These are phyloP conservation scores for Lactarius trivialis DNA, from an alignment of 768 basidiomycete genomes.

Conservation along the genomic window DNA sequence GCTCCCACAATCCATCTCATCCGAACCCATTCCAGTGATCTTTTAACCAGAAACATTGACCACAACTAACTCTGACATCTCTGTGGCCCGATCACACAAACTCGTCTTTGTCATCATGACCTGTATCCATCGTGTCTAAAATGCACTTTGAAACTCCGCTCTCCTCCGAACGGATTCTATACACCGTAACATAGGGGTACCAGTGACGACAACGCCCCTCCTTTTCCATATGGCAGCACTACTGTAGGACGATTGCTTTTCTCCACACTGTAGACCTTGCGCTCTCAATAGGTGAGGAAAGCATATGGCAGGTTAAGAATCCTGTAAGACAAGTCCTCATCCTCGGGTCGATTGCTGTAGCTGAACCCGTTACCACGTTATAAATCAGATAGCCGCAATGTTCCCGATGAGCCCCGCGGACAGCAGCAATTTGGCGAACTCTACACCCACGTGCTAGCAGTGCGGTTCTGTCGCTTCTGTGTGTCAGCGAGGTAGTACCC, in stretches of 20 bases:
- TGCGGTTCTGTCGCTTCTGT: neutral
- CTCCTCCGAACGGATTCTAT: neutral
- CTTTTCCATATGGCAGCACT: too few relatives aligned
- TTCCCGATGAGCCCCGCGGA: neutral
- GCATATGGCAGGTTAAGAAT: neutral
- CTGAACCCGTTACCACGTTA: neutral
- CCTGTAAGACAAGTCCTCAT: neutral
- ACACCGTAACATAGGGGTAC: neutral
- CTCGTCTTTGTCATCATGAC: neutral
- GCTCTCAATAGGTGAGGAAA: neutral
- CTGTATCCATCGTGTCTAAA: neutral
- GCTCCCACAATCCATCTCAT: neutral
- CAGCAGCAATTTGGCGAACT: neutral
- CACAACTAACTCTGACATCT: neutral
- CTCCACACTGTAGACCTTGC: too few relatives aligned
- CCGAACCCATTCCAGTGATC: neutral
- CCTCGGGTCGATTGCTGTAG: neutral
- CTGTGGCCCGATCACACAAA: neutral
- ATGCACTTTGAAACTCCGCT: neutral
- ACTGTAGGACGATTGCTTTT: too few relatives aligned
- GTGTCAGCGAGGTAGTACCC: neutral
- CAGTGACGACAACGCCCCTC: neutral
- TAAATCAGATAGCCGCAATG: too few relatives aligned
- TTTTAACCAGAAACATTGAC: neutral
- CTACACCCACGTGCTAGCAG: neutral